Percentiles rank a stretch among this genome's conserved stretches.
Evolutionary conservation across 2,329 filamentous ascomycete species (phyloP).

Genomic region (Colletotrichum tanaceti): DNA sequence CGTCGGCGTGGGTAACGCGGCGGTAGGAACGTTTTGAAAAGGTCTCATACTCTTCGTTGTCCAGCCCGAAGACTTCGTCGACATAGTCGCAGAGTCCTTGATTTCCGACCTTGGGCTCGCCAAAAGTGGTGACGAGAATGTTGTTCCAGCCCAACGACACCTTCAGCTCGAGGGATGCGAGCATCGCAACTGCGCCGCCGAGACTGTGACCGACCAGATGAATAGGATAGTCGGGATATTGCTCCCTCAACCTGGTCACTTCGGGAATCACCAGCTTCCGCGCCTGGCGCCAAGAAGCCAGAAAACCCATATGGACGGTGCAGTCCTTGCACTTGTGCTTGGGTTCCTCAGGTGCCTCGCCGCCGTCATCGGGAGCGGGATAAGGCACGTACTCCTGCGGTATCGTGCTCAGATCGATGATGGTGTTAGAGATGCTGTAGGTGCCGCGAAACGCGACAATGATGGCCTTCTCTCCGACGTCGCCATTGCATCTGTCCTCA

Average conservation of each 20-base stretch:
- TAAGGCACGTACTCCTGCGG: slow-evolving; percentile 94
- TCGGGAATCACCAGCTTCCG: slow-evolving; percentile 75
- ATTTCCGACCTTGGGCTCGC: slow-evolving; percentile 80
- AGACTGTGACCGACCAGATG: slow-evolving; percentile 91
- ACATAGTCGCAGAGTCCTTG: slow-evolving; percentile 65
- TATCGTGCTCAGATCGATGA: slow-evolving; percentile 88
- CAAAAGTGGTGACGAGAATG: slow-evolving; percentile 86
- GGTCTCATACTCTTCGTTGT: slow-evolving; percentile 49
- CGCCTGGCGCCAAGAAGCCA: slow-evolving; percentile 84
- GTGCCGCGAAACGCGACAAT: slow-evolving; percentile 93
- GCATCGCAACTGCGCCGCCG: slow-evolving; percentile 88
- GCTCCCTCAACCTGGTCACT: slow-evolving; percentile 67
- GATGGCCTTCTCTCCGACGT: slow-evolving; percentile 61
- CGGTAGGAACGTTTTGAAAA: slow-evolving; percentile 64
- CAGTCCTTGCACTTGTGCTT: slow-evolving; percentile 80
- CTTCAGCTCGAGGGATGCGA: slow-evolving; percentile 85
- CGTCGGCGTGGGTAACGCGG: slow-evolving; percentile 85
- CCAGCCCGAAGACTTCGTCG: slow-evolving; percentile 63
- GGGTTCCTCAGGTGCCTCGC: slow-evolving; percentile 50
- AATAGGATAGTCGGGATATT: slow-evolving; percentile 78
- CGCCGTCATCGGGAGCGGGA: slow-evolving; percentile 65
- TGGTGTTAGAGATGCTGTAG: slow-evolving; percentile 91
- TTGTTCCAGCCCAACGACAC: slow-evolving; percentile 79
- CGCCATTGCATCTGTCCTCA: slow-evolving; percentile 43
- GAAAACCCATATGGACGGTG: slow-evolving; percentile 92